Evolutionary conservation across 805 yeast species (phyloP).

Genomic region (Metschnikowia kunwiensis): DNA sequence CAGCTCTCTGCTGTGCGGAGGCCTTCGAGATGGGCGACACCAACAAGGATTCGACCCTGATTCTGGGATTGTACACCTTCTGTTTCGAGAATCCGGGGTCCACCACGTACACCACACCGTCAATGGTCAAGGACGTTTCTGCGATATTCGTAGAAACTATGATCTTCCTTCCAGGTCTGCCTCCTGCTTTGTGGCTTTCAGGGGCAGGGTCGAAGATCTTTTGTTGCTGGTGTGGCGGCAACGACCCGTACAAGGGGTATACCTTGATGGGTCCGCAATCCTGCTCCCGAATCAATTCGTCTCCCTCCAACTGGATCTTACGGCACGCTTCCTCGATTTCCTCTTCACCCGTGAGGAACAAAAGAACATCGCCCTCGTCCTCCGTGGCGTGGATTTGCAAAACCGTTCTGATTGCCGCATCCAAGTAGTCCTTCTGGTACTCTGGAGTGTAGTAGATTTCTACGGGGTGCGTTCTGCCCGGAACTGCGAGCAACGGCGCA

Average conservation of each 20-base stretch:
- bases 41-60: conserved; percentile 88
- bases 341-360: conserved; percentile 94
- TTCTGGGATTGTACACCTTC: conserved; percentile 93
- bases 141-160: conserved; percentile 94
- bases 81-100: conserved; percentile 98
- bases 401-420: conserved; percentile 93
- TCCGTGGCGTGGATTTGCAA: conserved; percentile 96
- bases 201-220: conserved; percentile 92
- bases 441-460: conserved; percentile 97
- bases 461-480: conserved; percentile 97
- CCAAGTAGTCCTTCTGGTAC: conserved; percentile 90
- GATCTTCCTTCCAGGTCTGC: conserved; percentile 92
- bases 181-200: conserved; percentile 62
- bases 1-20: conserved; percentile 97
- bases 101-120: conserved; percentile 94
- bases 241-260: conserved; percentile 92
- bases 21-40: conserved; percentile 98
- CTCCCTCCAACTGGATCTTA: conserved; percentile 82
- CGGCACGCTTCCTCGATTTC: conserved; percentile 97
- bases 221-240: conserved; percentile 95
- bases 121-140: conserved; percentile 95
- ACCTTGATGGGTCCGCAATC: conserved; percentile 86
- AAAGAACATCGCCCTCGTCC: conserved; percentile 83
- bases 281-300: conserved; percentile 83
- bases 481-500: conserved; percentile 94